phyloP scores from a whole-genome alignment of 1,139 yeast genomes.

The Taphrina betulina region DNA sequence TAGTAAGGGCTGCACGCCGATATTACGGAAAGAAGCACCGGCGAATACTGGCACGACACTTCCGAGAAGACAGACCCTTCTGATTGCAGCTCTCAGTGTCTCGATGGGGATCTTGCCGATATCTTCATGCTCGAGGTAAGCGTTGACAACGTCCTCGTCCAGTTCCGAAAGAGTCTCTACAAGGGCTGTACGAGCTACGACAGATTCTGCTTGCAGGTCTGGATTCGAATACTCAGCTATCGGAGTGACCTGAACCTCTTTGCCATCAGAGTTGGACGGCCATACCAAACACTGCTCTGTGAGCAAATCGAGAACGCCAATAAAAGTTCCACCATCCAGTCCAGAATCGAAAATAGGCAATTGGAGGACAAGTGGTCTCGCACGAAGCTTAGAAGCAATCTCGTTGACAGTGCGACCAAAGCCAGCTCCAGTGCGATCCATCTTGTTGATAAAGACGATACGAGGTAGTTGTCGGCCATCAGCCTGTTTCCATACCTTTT shows the following conservation, averaged over 20 bases:
- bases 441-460: conserved; percentile 79
- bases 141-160: conserved; percentile 73
- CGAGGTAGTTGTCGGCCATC: conserved; percentile 63
- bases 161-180: conserved; percentile 80
- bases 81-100: conserved; percentile 57
- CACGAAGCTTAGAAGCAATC: conserved; percentile 70
- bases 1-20: conserved; percentile 91
- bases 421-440: conserved; percentile 97
- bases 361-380: conserved; percentile 70
- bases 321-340: conserved; percentile 50
- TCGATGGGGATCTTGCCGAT: conserved; percentile 49
- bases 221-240: conserved; percentile 43
- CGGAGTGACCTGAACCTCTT: conserved; percentile 53
- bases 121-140: conserved; percentile 58
- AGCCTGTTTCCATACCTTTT: conserved; percentile 94
- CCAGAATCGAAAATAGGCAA: conserved; percentile 62
- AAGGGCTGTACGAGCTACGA: conserved; percentile 66
- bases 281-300: conserved; percentile 65
- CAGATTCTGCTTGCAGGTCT: conserved; percentile 51
- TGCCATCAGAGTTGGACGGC: conserved; percentile 58
- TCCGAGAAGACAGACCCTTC: conserved; percentile 59
- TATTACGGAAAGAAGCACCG: conserved; percentile 88
- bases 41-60: conserved; percentile 76
- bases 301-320: conserved; percentile 81
- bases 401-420: conserved; percentile 86